phyloP scores from a whole-genome alignment of 2,329 filamentous ascomycete genomes.

The Fusarium sp. region DNA sequence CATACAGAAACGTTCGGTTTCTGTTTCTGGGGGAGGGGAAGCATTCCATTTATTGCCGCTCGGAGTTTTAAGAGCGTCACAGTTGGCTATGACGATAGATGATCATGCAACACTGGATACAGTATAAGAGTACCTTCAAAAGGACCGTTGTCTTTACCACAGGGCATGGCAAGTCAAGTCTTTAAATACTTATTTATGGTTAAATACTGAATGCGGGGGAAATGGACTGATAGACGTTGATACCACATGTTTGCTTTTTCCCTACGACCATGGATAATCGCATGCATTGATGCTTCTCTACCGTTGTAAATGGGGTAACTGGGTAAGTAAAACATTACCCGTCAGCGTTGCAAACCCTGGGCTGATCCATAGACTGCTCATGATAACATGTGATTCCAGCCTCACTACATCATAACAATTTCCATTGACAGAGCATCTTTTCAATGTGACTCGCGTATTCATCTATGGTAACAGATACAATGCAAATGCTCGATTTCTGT shows the following conservation, averaged over 20 bases:
- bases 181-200: slow-evolving; percentile 8
- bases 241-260: neutral
- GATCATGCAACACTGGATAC: slow-evolving; percentile 31
- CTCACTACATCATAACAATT: neutral
- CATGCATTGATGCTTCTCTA: neutral
- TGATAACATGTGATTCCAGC: slow-evolving; percentile 22
- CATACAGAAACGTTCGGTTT: slow-evolving; percentile 19
- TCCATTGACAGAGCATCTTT: neutral
- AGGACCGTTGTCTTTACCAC: slow-evolving; percentile 4
- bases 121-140: neutral
- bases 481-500: neutral
- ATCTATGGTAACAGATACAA: neutral
- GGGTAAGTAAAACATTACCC: neutral
- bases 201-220: slow-evolving; percentile 22
- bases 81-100: slow-evolving; percentile 11
- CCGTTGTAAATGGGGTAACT: neutral
- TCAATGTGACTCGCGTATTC: neutral
- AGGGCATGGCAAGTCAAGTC: slow-evolving; percentile 2
- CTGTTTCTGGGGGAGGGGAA: slow-evolving; percentile 7
- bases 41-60: slow-evolving; percentile 19
- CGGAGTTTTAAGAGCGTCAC: slow-evolving; percentile 5
- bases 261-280: neutral
- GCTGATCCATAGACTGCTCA: neutral
- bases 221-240: slow-evolving; percentile 17
- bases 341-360: neutral